phyloP scores from a whole-genome alignment of 768 basidiomycete species.

The Suillus paluster region DNA sequence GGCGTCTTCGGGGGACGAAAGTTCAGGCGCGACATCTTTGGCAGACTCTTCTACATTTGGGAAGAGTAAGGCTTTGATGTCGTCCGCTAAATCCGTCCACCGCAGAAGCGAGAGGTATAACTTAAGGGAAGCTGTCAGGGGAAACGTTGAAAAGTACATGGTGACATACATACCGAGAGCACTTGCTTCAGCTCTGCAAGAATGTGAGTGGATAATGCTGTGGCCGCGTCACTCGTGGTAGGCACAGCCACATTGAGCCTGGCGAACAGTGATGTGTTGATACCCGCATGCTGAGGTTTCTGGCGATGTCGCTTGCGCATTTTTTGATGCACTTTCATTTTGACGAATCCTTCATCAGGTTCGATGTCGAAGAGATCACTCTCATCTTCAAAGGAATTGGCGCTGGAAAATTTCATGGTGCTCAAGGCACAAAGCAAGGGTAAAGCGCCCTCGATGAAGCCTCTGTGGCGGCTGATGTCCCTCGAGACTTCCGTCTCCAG shows the following conservation, averaged over 20 bases:
- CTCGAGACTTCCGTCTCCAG: constrained; percentile 14
- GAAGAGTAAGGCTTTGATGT: constrained; percentile 9
- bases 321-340: constrained; percentile 30
- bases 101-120: constrained; percentile 28
- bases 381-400: background rate
- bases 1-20: background rate
- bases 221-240: constrained; percentile 21
- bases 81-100: constrained; percentile 16
- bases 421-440: constrained; percentile 25
- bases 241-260: constrained; percentile 35
- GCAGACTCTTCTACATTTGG: background rate
- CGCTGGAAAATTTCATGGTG: constrained; percentile 2
- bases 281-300: constrained; percentile 7
- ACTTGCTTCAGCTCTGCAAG: constrained; percentile 27
- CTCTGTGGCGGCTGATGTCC: constrained; percentile 22
- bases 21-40: background rate
- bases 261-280: constrained; percentile 36
- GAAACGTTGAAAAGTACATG: background rate
- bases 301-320: constrained; percentile 24
- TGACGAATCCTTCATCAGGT: constrained; percentile 5
- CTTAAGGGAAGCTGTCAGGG: constrained; percentile 16
- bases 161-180: constrained; percentile 32
- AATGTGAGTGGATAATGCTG: constrained; percentile 19
- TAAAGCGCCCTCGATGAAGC: constrained; percentile 27
- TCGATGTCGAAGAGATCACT: too few relatives aligned